Evolutionary conservation across 306 rosid species (phyloP).

Genomic region (Cucurbita pepo): DNA sequence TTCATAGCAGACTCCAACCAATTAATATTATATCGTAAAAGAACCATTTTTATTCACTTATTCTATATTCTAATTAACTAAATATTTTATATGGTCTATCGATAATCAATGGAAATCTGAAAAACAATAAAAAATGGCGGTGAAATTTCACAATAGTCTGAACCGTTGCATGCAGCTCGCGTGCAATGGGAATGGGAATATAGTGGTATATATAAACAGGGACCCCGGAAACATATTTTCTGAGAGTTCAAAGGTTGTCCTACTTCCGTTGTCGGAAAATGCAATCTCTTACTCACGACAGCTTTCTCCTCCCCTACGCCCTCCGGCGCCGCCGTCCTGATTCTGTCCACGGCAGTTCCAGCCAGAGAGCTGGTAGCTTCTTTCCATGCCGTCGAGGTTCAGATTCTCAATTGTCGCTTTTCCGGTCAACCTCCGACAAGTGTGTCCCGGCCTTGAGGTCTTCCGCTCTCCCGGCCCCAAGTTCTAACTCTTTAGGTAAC

Average conservation of each 20-base stretch:
- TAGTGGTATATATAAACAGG: not conserved
- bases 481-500: not conserved
- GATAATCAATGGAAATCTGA: not conserved
- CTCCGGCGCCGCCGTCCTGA: not conserved
- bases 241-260: not conserved
- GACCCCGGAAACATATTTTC: not conserved
- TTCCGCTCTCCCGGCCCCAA: not conserved
- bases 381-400: not conserved
- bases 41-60: too few species aligned
- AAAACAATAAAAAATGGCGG: not conserved
- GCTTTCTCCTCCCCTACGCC: not conserved
- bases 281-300: not conserved
- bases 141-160: not conserved
- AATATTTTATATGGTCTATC: not conserved
- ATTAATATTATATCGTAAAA: too few species aligned
- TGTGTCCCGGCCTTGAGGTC: not conserved
- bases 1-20: too few species aligned
- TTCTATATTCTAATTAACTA: not conserved
- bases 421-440: not conserved
- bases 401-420: not conserved
- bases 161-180: not conserved
- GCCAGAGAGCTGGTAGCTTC: not conserved
- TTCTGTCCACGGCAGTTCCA: not conserved
- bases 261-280: not conserved
- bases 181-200: not conserved